Percentiles rank a stretch among this genome's conserved stretches.
Evolutionary conservation across 2,329 filamentous ascomycete species (phyloP).

Genomic region (Trichoderma arundinaceum): DNA sequence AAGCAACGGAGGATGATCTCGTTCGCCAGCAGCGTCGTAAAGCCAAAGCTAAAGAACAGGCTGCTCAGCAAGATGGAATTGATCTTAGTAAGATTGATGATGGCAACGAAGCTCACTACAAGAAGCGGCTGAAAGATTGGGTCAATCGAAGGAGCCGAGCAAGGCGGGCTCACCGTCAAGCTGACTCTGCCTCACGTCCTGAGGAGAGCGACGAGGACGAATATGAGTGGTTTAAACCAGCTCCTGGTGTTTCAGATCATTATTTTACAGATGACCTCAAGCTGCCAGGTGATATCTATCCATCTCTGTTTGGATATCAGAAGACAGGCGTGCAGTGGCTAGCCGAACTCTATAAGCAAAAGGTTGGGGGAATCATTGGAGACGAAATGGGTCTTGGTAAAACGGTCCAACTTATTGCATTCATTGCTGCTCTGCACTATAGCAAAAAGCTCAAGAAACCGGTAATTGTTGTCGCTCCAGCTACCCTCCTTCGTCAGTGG

Average conservation of each 20-base stretch:
- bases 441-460: constrained; percentile 84
- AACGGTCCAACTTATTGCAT: constrained; percentile 75
- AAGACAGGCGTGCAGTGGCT: constrained; percentile 98
- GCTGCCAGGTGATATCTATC: constrained; percentile 90
- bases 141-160: constrained; percentile 56
- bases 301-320: constrained; percentile 93
- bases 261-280: constrained; percentile 75
- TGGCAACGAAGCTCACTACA: constrained; percentile 83
- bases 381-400: constrained; percentile 99
- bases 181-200: constrained; percentile 43
- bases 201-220: constrained; percentile 53
- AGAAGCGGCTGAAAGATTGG: constrained; percentile 77
- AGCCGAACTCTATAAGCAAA: constrained; percentile 86
- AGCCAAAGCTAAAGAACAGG: constrained; percentile 48
- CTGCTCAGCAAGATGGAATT: constrained; percentile 48
- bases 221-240: constrained; percentile 81
- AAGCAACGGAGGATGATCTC: constrained; percentile 48
- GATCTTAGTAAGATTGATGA: constrained; percentile 75
- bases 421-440: constrained; percentile 89
- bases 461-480: constrained; percentile 89
- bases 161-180: constrained; percentile 49
- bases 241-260: constrained; percentile 80
- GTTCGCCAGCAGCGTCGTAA: constrained; percentile 50
- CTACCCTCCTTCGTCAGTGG: constrained; percentile 96
- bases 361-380: constrained; percentile 91